Base-by-base conservation (phyloP, 2,329 filamentous ascomycete genomes). In the Rasamsonia emersonii region DNA sequence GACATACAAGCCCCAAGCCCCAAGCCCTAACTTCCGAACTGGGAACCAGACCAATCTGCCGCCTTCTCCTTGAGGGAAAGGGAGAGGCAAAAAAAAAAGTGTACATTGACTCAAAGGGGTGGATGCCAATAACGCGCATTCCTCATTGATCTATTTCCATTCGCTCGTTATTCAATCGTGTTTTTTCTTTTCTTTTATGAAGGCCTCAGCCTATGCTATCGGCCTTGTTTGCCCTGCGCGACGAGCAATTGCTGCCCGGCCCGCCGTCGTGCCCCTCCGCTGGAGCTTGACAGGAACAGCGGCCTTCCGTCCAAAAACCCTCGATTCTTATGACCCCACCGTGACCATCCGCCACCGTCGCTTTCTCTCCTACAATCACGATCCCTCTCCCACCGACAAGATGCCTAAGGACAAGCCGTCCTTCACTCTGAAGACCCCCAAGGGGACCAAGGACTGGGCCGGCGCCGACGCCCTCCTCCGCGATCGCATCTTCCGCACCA, bases 391-490 rank as follows among this genome's bases (percentile, higher is more conserved):
- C 32, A 23, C 34, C 28, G 18, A 19, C 26, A 20, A 27, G 24
- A 35, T 38, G 36, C 28, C 24, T 11, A 38, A 38, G 18, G 37
- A 33, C 18, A 66, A 66, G 50, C 37, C 50, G 18, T 44, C 54
- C 33, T 79, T 82, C 61, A 76, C 78, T 61, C 71, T 93, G 56
- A 93, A 93, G 70, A 84, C 81, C 52, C 84, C 86, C 41, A 93
- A 93, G 71, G 86, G 86, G 46, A 93, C 86, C 44, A 83, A 85
- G 56, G 86, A 93, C 59, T 93, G 80, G 82, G 71, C 77, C 52
- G 82, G 80, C 46, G 73, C 73, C 59, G 79, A 86, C 54, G 82
- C 86, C 70, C 73, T 85, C 51, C 77, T 89, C 51, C 77, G 83
- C 47, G 82, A 88, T 60, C 76, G 79, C 55, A 86, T 89, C 63